Evolutionary conservation across 2,329 filamentous ascomycete genomes (phyloP), one percentile per base, ranked within the genome.

Genomic region (Penicillium sp.): DNA sequence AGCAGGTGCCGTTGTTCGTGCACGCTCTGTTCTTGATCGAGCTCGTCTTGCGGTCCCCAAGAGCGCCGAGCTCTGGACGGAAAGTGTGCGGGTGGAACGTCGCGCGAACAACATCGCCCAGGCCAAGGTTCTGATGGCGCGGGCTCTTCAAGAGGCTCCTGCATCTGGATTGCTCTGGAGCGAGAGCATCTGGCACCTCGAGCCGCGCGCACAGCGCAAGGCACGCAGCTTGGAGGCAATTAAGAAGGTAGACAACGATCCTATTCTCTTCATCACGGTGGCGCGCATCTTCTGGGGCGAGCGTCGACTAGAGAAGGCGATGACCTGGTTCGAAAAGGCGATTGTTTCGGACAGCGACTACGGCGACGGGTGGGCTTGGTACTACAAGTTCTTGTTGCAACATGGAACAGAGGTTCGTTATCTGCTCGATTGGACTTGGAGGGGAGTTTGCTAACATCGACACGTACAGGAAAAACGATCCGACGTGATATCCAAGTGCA

Each of bases 291-390:
- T 98, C 74, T 98, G 93, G 93, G 84, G 82, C 8, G 93, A 98
- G 73, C 81, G 93, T 48, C 86, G 86, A 66, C 78, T 98, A 23
- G 93, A 97, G 60, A 95, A 96, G 70, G 92, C 93, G 2, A 87
- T 91, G 71, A 91, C 83, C 57, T 98, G 93, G 93, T 98, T 98
- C 69, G 90, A 96, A 72, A 95, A 95, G 72, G 93, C 93, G 0
- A 84, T 96, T 48, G 78, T 95, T 46, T 76, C 93, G 10, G 90
- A 98, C 64, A 83, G 86, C 31, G 91, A 97, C 68, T 75, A 83
- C 44, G 93, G 93, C 44, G 95, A 98, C 74, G 88, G 84, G 9
- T 98, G 95, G 95, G 92, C 90, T 18, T 98, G 92, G 92, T 98
- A 96, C 71, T 93, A 90, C 71, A 91, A 92, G 70, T 98, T 97